Base-by-base conservation (phyloP, 495 filamentous ascomycete genomes). In the Aspergillus indologenus region DNA sequence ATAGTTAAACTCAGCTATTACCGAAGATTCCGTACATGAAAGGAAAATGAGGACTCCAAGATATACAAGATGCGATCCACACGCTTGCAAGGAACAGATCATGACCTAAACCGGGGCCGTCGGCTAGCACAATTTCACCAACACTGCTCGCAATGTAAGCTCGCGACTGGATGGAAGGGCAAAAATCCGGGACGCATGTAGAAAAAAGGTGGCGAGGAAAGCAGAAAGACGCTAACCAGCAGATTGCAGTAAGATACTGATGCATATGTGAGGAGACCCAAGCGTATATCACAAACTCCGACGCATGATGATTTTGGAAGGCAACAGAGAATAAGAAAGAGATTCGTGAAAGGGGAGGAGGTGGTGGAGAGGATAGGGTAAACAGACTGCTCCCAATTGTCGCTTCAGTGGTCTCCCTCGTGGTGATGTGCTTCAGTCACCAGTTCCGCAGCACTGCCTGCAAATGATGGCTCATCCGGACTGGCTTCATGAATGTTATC, bases 401-500 rank as follows among this genome's bases (percentile, higher is more conserved):
- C 43, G 19, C 45, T 55, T 47, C 15, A 51, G 15, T 48, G 50
- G 8, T 43, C 49, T 40, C 40, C 45, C 26, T 58, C 61, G 20
- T 18, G 22, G 21, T 67, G 65, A 8, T 58, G 34, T 12, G 65
- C 63, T 49, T 71, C 71, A 42, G 74, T 70, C 14, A 82, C 77
- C 20, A 82, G 63, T 62, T 82, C 81, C 11, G 80, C 80, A 14
- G 73, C 68, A 34, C 78, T 81, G n/a, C 79, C 76, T 1, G 72
- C 65, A 21, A 80, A 71, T 3, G 75, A 73, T 0, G 79, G 79
- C 45, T 85, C 81, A n/a, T 85, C 77, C 29, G 75, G 74, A 61
- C 72, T 83, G 31, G 83, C 79, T 59, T 79, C 85, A 57, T 80
- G 79, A 47, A 86, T 83, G 51, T 83, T 80, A 51, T 85, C 83